phyloP scores from a whole-genome alignment of 495 filamentous ascomycete genomes.

The Penicillium mononematosum region DNA sequence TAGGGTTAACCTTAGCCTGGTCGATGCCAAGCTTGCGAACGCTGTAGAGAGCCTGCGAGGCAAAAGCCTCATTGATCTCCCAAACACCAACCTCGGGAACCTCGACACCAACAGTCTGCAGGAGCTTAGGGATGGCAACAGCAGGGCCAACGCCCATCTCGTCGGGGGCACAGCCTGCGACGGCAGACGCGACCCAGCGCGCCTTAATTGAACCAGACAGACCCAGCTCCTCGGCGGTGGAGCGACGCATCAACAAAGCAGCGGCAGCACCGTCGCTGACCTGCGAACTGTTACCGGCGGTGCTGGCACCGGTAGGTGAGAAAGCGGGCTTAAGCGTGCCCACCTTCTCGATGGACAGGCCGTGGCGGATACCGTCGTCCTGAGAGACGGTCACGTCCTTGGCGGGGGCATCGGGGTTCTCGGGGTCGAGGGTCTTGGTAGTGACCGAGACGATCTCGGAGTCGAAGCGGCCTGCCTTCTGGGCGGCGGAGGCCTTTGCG shows the following conservation, averaged over 20 bases:
- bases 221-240: slow-evolving; percentile 73
- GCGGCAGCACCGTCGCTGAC: slow-evolving; percentile 87
- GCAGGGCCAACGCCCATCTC: slow-evolving; percentile 94
- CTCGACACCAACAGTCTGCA: slow-evolving; percentile 61
- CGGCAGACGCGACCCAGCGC: slow-evolving; percentile 71
- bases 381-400: slow-evolving; percentile 60
- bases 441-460: slow-evolving; percentile 75
- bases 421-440: slow-evolving; percentile 55
- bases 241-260: slow-evolving; percentile 77
- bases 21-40: slow-evolving; percentile 69
- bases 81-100: slow-evolving; percentile 76
- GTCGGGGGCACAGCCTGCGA: slow-evolving; percentile 76
- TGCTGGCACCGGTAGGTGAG: slow-evolving; percentile 65
- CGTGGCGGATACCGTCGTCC: slow-evolving; percentile 79
- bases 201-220: slow-evolving; percentile 67
- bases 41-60: slow-evolving; percentile 82
- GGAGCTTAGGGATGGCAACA: slow-evolving; percentile 77
- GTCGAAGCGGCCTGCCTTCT: slow-evolving; percentile 66
- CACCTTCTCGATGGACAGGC: slow-evolving; percentile 65
- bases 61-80: slow-evolving; percentile 98
- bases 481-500: slow-evolving; percentile 65
- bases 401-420: slow-evolving; percentile 60
- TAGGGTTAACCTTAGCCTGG: slow-evolving; percentile 75
- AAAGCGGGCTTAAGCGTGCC: slow-evolving; percentile 83
- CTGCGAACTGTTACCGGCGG: slow-evolving; percentile 85